Percentiles rank a stretch among this genome's conserved stretches.
Conservation (phyloP, 495 filamentous ascomycete species). For the Aspergillus hancockii region DNA sequence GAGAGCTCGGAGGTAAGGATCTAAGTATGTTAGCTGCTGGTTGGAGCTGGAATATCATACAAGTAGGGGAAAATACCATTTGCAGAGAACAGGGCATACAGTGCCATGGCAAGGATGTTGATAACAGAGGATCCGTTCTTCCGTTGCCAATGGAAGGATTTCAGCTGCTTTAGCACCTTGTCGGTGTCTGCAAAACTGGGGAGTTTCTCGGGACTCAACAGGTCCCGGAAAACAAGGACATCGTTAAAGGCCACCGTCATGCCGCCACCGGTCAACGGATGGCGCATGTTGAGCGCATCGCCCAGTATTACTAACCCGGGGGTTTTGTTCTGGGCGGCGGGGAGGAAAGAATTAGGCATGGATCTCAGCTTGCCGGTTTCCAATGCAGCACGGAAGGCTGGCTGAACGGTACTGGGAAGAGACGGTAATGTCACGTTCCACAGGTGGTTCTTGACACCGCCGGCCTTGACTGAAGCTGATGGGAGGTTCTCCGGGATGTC, state of each 20-base stretch:
- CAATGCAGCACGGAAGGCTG: slow-evolving; percentile 74
- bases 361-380: slow-evolving; percentile 69
- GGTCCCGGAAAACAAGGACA: slow-evolving; percentile 68
- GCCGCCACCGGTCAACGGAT: slow-evolving; percentile 89
- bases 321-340: slow-evolving; percentile 67
- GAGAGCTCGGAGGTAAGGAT: slow-evolving; percentile 72
- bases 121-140: slow-evolving; percentile 83
- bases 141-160: slow-evolving; percentile 80
- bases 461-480: slow-evolving; percentile 65
- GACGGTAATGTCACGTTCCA: slow-evolving; percentile 72
- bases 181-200: slow-evolving; percentile 68
- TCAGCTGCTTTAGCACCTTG: slow-evolving; percentile 67
- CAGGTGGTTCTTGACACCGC: slow-evolving; percentile 83
- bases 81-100: slow-evolving; percentile 89
- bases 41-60: background rate
- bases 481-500: slow-evolving; percentile 83
- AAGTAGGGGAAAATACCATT: slow-evolving; percentile 49
- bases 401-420: slow-evolving; percentile 70
- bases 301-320: slow-evolving; percentile 81
- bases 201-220: slow-evolving; percentile 66
- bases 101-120: slow-evolving; percentile 92
- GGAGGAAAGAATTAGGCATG: slow-evolving; percentile 95
- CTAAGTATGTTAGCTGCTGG: slow-evolving; percentile 33
- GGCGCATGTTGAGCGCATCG: slow-evolving; percentile 96
- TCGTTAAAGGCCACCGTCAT: slow-evolving; percentile 97